Conservation (phyloP, 441 rosid genomes). For the Francoa sonchifolia region DNA sequence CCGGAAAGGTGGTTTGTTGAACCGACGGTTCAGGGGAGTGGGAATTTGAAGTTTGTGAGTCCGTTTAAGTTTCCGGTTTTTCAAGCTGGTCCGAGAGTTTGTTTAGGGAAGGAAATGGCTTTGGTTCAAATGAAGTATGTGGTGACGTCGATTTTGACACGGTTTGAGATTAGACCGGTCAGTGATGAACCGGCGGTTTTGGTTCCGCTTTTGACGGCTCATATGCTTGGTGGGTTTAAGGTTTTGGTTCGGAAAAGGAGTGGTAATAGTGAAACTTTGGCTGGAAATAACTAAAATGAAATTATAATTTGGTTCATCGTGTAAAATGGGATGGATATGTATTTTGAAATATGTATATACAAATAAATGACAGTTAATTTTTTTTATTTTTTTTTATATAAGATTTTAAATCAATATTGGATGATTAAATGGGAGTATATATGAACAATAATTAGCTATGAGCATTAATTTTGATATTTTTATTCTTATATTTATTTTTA, state of each 20-base stretch:
- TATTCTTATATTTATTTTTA: too few relatives aligned
- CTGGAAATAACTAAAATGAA: too few relatives aligned
- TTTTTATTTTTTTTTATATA: too few relatives aligned
- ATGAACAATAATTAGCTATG: too few relatives aligned
- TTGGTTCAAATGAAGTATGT: constrained; percentile 43
- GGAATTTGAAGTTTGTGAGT: constrained; percentile 24
- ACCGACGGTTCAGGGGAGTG: constrained; percentile 1
- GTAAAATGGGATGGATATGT: too few relatives aligned
- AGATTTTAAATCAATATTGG: too few relatives aligned
- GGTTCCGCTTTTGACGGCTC: constrained; percentile 72
- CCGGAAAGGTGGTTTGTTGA: constrained; percentile 35
- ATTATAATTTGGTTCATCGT: too few relatives aligned
- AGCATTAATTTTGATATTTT: too few relatives aligned
- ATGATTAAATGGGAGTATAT: too few relatives aligned
- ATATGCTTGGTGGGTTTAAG: constrained; percentile 72
- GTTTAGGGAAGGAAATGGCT: constrained; percentile 56
- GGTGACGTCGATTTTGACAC: constrained; percentile 40
- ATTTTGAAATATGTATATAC: too few relatives aligned
- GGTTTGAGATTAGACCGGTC: constrained; percentile 35
- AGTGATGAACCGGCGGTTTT: constrained; percentile 27
- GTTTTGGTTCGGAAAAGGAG: constrained; percentile 41
- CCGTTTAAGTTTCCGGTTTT: constrained; percentile 43
- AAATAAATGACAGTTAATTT: too few relatives aligned
- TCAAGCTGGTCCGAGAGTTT: constrained; percentile 57
- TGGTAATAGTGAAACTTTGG: background rate